Evolutionary conservation across 345 rosid genomes (phyloP), one percentile per base, ranked within the genome.

Genomic region (Populus pruinosa): DNA sequence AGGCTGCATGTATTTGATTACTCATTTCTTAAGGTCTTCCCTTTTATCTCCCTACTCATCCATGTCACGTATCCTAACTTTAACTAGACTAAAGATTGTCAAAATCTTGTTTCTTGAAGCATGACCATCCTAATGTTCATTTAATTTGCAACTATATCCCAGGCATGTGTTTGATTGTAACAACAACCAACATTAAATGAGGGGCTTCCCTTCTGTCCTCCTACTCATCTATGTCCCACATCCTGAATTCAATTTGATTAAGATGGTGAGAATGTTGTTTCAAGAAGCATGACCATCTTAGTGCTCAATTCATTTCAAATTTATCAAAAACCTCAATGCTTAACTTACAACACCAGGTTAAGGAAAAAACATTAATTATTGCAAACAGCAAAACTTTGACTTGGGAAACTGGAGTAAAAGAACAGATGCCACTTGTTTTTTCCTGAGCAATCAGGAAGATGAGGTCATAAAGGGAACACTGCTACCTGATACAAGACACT

Each of bases 401-500:
- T 53, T 33, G 50, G 23, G 31, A 43, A 43, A 53, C 35, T 55
- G 29, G 68, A 8, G 44, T 55, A 16, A 18, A 61, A 53, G 65
- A 14, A 14, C 31, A 29, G 44, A 39, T 33, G 10, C 44, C 36
- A 56, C 8, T 55, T 59, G 39, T 11, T 53, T 4, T 50, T 65
- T 5, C 25, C 27, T n/a, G 25, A 70, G 56, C 63, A 67, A 64
- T 41, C 16, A 69, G 10, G 68, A 44, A 35, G 43, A 72, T 13
- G 33, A 83, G 74, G 77, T 68, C 67, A 43, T 20, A 61, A 56
- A 81, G 50, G 43, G 36, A 47, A 61, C 27, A 44, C 53, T 10
- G 35, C 13, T 82, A 93, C 99, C 94, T 92, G 88, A 87, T 96
- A 96, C 81, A 96, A 83, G 16, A 96, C 99, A 71, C 73, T 88